Base-by-base conservation (phyloP, 176 grass and related monocot species). In the Eragrostis nindensis region DNA sequence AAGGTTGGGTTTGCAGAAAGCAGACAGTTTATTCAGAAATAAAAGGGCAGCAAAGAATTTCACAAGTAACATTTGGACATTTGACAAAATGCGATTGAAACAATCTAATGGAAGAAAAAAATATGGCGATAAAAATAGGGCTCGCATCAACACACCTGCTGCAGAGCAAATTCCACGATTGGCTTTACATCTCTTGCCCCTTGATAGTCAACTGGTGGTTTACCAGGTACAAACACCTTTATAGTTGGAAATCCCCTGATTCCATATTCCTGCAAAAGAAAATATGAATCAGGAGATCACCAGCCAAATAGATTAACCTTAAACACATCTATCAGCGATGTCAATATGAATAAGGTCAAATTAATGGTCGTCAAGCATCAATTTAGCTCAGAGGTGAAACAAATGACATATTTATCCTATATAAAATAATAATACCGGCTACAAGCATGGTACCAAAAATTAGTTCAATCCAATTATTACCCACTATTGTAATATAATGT, bases 201-300 rank as follows among this genome's bases (percentile, higher is more conserved):
- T 86, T 93, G 76, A 93, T 99, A 99, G 88, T 99, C 97, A 29
- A 96, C 73, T 86, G 97, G 89, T 53, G 87, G 87, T 81, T 99
- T 99, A 22, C 97, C 97, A 87, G 97, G 97, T 80, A 67, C 64
- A 83, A 99, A 99, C 5, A 88, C 91, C 79, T 99, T 99, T 68
- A 99, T 96, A 70, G 97, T 94, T 83, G 97, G 97, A 80, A 94
- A 99, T 73, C 91, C 97, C 62, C 7, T 81, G 71, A 99, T 96
- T 75, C 97, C 97, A 92, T 96, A 94, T 86, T 99, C 93, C 97
- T 99, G 57, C 14, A 75, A 74, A 62, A 73, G 83, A 73, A 9
- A 8, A 52, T 42, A 75, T 27, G 11, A 15, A 75, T 75, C 13
- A 79, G 12, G 5, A 65, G 22, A 39, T 52, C 6, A 25, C 21